phyloP scores from a whole-genome alignment of 768 basidiomycete species.

The Lactarius vividus region DNA sequence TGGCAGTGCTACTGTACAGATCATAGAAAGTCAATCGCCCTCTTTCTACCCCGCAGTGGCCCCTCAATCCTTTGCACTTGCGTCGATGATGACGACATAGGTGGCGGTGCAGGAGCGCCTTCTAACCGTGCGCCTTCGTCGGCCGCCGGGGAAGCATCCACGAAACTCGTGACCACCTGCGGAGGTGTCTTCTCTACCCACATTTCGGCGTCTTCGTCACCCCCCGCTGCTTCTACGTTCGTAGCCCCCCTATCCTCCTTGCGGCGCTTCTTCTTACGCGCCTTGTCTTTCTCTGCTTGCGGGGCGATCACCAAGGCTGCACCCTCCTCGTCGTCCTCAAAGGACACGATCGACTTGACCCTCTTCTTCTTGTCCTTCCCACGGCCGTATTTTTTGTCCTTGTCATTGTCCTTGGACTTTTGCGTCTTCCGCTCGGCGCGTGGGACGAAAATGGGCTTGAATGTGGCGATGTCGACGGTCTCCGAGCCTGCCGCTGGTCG shows the following conservation, averaged over 20 bases:
- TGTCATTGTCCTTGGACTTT: slow-evolving; percentile 30
- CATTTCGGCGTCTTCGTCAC: slow-evolving; percentile 43
- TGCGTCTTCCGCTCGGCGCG: slow-evolving; percentile 43
- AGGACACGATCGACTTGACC: slow-evolving; percentile 63
- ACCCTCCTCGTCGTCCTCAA: slow-evolving; percentile 69
- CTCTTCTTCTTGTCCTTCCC: slow-evolving; percentile 53
- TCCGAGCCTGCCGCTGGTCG: slow-evolving; percentile 23
- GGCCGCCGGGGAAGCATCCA: neutral
- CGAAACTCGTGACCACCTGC: slow-evolving; percentile 44
- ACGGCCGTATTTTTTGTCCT: slow-evolving; percentile 29
- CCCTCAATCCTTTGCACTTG: slow-evolving; percentile 16
- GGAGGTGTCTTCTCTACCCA: slow-evolving; percentile 68
- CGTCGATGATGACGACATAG: neutral
- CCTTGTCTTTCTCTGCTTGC: slow-evolving; percentile 32
- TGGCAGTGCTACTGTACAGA: neutral
- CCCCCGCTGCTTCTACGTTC: slow-evolving; percentile 41
- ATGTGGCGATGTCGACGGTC: slow-evolving; percentile 59
- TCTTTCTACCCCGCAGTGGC: slow-evolving; percentile 29
- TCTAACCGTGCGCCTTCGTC: neutral
- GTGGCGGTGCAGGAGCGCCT: neutral
- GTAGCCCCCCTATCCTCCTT: slow-evolving; percentile 30
- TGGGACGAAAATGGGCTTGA: slow-evolving; percentile 86
- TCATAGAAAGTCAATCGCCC: slow-evolving; percentile 32
- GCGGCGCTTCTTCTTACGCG: slow-evolving; percentile 43
- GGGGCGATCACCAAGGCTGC: slow-evolving; percentile 33